Percentiles rank a stretch among this genome's conserved stretches.
Evolutionary conservation across 202 grass and related monocot species (phyloP).

Genomic region (Schoenoplectus tabernaemontani): DNA sequence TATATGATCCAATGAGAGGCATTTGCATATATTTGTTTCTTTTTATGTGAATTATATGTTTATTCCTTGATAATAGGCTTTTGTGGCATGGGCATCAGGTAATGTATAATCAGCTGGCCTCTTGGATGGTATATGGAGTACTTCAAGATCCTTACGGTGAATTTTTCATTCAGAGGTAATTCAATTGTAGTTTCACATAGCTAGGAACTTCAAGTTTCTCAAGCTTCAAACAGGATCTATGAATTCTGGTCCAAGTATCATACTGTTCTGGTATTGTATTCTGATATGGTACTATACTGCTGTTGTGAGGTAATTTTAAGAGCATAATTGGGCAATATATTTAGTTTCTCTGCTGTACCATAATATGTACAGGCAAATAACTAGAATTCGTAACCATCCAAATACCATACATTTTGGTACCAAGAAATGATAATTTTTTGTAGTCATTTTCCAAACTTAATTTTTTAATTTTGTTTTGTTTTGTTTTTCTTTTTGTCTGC

Average conservation of each 20-base stretch:
- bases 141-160: slow-evolving; percentile 93
- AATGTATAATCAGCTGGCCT: slow-evolving; percentile 94
- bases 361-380: not conserved
- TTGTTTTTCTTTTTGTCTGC: not conserved
- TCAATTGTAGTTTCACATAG: slow-evolving; percentile 29
- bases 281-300: not conserved
- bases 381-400: not conserved
- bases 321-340: not conserved
- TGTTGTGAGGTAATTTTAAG: not conserved
- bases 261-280: not conserved
- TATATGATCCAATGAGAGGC: not conserved
- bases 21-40: slow-evolving; percentile 12
- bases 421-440: not conserved
- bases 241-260: not conserved
- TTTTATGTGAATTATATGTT: slow-evolving; percentile 20
- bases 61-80: slow-evolving; percentile 50
- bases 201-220: not conserved
- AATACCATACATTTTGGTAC: not conserved
- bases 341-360: not conserved
- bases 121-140: slow-evolving; percentile 96
- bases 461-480: not conserved
- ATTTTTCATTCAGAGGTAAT: slow-evolving; percentile 94
- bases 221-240: not conserved
- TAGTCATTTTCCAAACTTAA: not conserved
- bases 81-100: slow-evolving; percentile 99